phyloP scores from a whole-genome alignment of 169 alveolate genomes.

The Plasmodium billcollinsi region DNA sequence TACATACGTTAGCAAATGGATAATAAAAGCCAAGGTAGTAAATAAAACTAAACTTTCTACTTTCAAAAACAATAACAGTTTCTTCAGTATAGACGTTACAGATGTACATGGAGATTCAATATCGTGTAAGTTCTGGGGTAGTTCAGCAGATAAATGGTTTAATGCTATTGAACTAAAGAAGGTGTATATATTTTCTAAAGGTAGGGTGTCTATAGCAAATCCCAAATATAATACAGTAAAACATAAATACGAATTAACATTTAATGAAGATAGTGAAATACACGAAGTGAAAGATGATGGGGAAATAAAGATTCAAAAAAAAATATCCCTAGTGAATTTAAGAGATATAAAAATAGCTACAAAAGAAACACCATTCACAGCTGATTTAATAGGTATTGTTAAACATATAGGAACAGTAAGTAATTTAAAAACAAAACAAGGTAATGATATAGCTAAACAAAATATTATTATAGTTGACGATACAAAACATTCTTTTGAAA shows the following conservation, averaged over 20 bases:
- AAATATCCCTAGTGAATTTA: conserved; percentile 74
- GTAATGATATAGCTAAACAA: conserved; percentile 78
- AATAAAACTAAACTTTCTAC: conserved; percentile 82
- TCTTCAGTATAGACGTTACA: conserved; percentile 80
- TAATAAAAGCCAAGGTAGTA: conserved; percentile 82
- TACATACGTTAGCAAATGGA: conserved; percentile 85
- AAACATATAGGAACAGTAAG: conserved; percentile 71
- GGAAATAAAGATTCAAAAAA: conserved; percentile 79
- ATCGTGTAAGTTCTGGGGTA: conserved; percentile 85
- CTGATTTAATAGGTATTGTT: conserved; percentile 82
- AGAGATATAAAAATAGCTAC: conserved; percentile 84
- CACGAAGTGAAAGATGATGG: conserved; percentile 83
- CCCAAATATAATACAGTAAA: conserved; percentile 82
- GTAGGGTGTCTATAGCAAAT: conserved; percentile 82
- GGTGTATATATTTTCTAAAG: conserved; percentile 83
- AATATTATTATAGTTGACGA: conserved; percentile 80
- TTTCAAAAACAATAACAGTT: conserved; percentile 79
- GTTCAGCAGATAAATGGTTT: conserved; percentile 84
- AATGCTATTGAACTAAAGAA: conserved; percentile 79
- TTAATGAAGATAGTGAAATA: conserved; percentile 80
- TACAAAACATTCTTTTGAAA: conserved; percentile 83
- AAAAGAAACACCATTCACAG: conserved; percentile 79
- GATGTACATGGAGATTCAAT: conserved; percentile 86
- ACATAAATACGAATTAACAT: conserved; percentile 83
- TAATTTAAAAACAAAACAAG: conserved; percentile 78